Evolutionary conservation across 352 stramenopile species (phyloP).

Genomic region (Globisporangium canariense): DNA sequence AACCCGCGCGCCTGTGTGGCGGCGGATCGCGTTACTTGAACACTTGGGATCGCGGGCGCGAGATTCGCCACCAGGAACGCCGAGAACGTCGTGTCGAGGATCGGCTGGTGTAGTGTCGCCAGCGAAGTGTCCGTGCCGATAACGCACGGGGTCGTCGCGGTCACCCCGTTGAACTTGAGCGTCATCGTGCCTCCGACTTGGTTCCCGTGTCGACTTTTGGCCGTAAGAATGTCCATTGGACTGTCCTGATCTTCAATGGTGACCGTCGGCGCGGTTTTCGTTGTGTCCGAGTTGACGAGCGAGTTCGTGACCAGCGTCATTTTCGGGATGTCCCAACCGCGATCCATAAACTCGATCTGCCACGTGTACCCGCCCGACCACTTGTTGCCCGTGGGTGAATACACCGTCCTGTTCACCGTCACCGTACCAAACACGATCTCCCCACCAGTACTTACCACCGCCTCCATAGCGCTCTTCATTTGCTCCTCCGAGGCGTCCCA

Average conservation of each 20-base stretch:
- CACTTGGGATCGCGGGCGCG: slow-evolving; percentile 27
- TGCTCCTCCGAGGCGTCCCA: slow-evolving; percentile 77
- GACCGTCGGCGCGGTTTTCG: slow-evolving; percentile 19
- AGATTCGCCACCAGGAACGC: slow-evolving; percentile 46
- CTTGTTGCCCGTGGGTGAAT: slow-evolving; percentile 70
- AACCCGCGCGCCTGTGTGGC: slow-evolving; percentile 67
- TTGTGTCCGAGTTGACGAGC: slow-evolving; percentile 27
- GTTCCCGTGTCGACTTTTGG: slow-evolving; percentile 85
- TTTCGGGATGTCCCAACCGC: slow-evolving; percentile 81
- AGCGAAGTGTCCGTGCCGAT: slow-evolving; percentile 46
- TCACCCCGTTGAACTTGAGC: slow-evolving; percentile 42
- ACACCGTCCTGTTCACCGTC: slow-evolving; percentile 77
- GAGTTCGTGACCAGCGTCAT: slow-evolving; percentile 36
- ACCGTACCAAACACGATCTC: slow-evolving; percentile 88
- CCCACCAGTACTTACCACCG: slow-evolving; percentile 22
- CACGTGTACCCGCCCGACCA: slow-evolving; percentile 94
- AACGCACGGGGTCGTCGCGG: slow-evolving; percentile 24
- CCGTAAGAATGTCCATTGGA: slow-evolving; percentile 45
- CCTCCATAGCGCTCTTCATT: slow-evolving; percentile 54
- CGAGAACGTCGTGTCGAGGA: slow-evolving; percentile 37
- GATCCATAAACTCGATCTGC: slow-evolving; percentile 90
- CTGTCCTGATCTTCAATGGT: slow-evolving; percentile 44
- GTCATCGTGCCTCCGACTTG: slow-evolving; percentile 86
- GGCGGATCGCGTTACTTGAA: slow-evolving; percentile 54
- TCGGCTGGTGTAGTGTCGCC: slow-evolving; percentile 17